Evolutionary conservation across 1,284 basidiomycete species (phyloP).

Genomic region (Ceratobasidium theobromae): DNA sequence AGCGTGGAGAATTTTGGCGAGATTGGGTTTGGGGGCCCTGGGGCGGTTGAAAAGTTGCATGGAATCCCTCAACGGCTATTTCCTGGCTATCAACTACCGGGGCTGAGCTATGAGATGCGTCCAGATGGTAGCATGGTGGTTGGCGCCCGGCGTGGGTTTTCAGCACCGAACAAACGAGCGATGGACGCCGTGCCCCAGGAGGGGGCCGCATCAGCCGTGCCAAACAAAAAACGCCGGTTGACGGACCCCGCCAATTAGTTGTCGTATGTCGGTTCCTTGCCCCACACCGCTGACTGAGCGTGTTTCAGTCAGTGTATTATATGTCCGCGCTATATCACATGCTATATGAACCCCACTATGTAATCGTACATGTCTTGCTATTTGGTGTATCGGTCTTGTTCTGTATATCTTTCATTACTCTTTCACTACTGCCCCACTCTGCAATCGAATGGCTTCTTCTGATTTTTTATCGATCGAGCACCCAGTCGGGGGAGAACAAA

Average conservation of each 20-base stretch:
- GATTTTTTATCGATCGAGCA: background rate
- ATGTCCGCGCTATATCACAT: background rate
- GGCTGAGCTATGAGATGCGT: slow-evolving; percentile 4
- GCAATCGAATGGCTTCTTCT: background rate
- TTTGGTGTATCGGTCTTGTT: background rate
- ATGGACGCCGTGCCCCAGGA: slow-evolving; percentile 11
- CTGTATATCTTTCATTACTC: background rate
- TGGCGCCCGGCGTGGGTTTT: background rate
- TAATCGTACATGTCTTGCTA: background rate
- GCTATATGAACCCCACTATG: background rate
- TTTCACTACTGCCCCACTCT: background rate
- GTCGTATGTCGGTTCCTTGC: background rate
- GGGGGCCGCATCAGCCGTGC: background rate
- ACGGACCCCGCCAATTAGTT: background rate
- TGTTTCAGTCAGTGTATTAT: background rate
- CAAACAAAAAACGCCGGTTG: slow-evolving; percentile 16
- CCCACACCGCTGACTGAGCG: background rate
- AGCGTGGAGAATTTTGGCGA: slow-evolving; percentile 20
- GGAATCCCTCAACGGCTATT: background rate
- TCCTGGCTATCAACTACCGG: slow-evolving; percentile 17
- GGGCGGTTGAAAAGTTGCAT: background rate
- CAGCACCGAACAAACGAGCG: background rate
- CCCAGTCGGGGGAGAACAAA: background rate
- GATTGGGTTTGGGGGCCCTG: background rate
- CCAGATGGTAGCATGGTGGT: slow-evolving; percentile 8